Evolutionary conservation across 495 filamentous ascomycete genomes (phyloP), one percentile per base, ranked within the genome.

Genomic region (Lophiotrema nucula): DNA sequence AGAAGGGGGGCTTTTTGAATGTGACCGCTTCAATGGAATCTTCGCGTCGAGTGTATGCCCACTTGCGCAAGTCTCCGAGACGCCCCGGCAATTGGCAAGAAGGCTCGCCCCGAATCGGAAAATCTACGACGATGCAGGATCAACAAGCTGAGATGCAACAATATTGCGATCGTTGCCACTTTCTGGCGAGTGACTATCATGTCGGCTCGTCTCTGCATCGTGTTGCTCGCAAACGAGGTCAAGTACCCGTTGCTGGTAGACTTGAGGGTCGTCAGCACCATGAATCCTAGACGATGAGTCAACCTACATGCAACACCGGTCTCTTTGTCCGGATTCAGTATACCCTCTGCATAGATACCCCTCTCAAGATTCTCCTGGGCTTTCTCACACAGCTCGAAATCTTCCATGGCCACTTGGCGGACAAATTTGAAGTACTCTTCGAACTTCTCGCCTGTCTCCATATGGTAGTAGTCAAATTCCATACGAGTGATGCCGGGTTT

Each of bases 401-500:
- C 81, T 55, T 84, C 81, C 64, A 79, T 66, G 0, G 81, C 81
- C 1, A 84, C 81, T 64, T 83, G 81, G 4, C 81, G 72, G 18
- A 83, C 79, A 56, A 84, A 84, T 26, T 77, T 78, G 61, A 73
- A 84, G 60, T 84, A 82, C 15, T 80, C 76, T 53, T 83, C 79
- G 47, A 84, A 84, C 53, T 79, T 77, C 19, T 81, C 77, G 0
- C 79, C 81, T 0, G 70, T 71, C 3, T 75, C 76, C 13, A 72
- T 56, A 50, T 83, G 78, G 60, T 81, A 84, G 54, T 84, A 84
- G 61, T 84, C 81, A 53, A 84, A 84, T 57, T 84, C 81, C 81
- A 84, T 84, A 21, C 80, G 72, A 1, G 76, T 79, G 21, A 81
- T 69, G 2, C 76, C 73, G 2, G 81, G 81, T 31, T 79, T 72